Evolutionary conservation across 176 grass and related monocot species (phyloP), one percentile per base, ranked within the genome.

Genomic region (Eremochloa ophiuroides): DNA sequence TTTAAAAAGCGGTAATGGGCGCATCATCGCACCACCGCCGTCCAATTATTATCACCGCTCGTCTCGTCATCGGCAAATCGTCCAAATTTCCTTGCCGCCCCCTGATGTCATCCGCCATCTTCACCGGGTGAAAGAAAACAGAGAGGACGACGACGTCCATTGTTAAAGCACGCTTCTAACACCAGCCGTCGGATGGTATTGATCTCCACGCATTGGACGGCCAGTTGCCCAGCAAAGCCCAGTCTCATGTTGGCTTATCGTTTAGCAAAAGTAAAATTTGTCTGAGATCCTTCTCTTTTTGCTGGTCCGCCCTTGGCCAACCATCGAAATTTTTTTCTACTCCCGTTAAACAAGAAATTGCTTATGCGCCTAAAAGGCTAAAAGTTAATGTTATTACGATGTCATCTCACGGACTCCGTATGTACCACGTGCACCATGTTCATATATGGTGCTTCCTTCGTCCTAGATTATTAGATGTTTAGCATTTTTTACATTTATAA

Each of bases 11-110:
- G 0, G 0, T 43, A 74, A 83, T 69, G 79, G 44, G 2, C 26
- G 4, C 82, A 70, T 85, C 83, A 31, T 58, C 53, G 53, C 51
- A 23, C 8, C 80, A 34, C 70, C 69, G 72, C 90, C 90, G 86
- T 66, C 90, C 83, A 80, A 9, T 46, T 69, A 9, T 46, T 69
- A 53, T 38, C 77, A 39, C 22, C 78, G 16, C 27, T 51, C 17
- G 42, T 78, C 27, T 51, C 17, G 42, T 78, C 73, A 74, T 71
- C 65, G 29, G 18, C 66, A 40, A 40, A 46, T 56, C 61, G 74
- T 75, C 74, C 59, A 82, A 35, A 34, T 8, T 1, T 77, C 51
- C 72, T 6, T 3, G 85, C 68, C 85, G 66, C 47, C 79, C 69
- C 7, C 13, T 73, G 79, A 78, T 31, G 60, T 78, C 74, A 90